These are phyloP conservation scores for Hammondia hammondi DNA, from an alignment of 169 alveolate genomes.

Conservation along the genomic window DNA sequence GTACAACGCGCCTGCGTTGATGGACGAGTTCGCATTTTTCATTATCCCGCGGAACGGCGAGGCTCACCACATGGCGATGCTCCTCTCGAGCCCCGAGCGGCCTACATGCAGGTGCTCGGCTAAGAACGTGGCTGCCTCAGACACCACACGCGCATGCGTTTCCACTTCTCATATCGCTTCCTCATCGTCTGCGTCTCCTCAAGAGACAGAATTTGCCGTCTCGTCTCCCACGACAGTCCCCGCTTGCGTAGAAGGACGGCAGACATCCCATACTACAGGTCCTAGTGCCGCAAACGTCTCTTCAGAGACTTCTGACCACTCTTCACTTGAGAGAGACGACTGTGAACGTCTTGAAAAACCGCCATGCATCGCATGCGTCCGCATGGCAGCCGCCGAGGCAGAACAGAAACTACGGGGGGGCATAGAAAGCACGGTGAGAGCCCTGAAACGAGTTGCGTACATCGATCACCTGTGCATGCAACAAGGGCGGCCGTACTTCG, in stretches of 20 bases:
- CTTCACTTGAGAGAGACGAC: background rate
- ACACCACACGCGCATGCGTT: too few species aligned
- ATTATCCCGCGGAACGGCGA: background rate
- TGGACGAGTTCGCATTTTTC: background rate
- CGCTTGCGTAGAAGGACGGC: too few species aligned
- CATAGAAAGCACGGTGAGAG: background rate
- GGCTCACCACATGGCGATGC: constrained; percentile 16
- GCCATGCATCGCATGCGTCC: background rate
- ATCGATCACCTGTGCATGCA: constrained; percentile 17
- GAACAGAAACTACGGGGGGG: background rate
- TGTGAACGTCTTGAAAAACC: background rate
- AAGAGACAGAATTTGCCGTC: background rate
- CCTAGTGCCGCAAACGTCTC: too few species aligned
- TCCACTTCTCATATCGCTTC: background rate
- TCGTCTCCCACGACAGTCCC: background rate
- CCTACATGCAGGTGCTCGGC: background rate
- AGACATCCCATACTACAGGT: too few species aligned
- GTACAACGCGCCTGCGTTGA: background rate
- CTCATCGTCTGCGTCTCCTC: background rate
- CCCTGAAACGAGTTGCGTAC: background rate
- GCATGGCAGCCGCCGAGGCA: background rate
- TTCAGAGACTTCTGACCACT: background rate
- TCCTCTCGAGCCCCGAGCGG: background rate
- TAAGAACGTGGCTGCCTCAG: too few species aligned
- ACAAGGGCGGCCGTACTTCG: constrained; percentile 1